phyloP scores from a whole-genome alignment of 352 stramenopile genomes.

The Phytophthora citricola region DNA sequence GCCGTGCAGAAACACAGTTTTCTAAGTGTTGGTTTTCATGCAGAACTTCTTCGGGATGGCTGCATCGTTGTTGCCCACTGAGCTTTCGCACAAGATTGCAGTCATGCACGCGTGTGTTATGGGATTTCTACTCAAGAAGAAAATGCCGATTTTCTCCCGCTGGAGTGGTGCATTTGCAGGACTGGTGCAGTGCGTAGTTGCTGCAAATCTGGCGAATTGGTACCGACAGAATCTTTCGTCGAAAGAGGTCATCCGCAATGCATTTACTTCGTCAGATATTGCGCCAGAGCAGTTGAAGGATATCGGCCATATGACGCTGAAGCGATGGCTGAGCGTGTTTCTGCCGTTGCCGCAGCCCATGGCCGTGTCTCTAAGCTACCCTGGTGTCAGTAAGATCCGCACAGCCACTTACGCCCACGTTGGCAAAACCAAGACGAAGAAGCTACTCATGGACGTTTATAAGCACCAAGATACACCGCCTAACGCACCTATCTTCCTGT shows the following conservation, averaged over 20 bases:
- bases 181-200: constrained; percentile 52
- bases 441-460: constrained; percentile 76
- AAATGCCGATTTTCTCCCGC: constrained; percentile 54
- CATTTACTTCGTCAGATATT: constrained; percentile 44
- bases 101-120: constrained; percentile 48
- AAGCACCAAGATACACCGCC: constrained; percentile 40
- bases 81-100: constrained; percentile 61
- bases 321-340: constrained; percentile 60
- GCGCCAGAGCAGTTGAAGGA: constrained; percentile 31
- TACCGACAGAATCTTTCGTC: constrained; percentile 54
- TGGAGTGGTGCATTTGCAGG: constrained; percentile 57
- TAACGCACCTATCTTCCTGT: constrained; percentile 73
- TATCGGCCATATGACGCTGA: constrained; percentile 52
- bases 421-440: constrained; percentile 54
- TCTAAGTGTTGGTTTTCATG: constrained; percentile 15
- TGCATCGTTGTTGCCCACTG: constrained; percentile 49
- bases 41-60: constrained; percentile 57
- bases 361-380: constrained; percentile 51
- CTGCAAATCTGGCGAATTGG: constrained; percentile 49
- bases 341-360: constrained; percentile 61
- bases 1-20: neutral
- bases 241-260: constrained; percentile 47
- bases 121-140: constrained; percentile 48
- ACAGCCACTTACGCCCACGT: constrained; percentile 64
- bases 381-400: constrained; percentile 46